A percentile compares a stretch with the other conserved stretches of the same genome.
These are phyloP conservation scores for Oidiodendron maius DNA, from an alignment of 495 filamentous ascomycete genomes.

Conservation along the genomic window DNA sequence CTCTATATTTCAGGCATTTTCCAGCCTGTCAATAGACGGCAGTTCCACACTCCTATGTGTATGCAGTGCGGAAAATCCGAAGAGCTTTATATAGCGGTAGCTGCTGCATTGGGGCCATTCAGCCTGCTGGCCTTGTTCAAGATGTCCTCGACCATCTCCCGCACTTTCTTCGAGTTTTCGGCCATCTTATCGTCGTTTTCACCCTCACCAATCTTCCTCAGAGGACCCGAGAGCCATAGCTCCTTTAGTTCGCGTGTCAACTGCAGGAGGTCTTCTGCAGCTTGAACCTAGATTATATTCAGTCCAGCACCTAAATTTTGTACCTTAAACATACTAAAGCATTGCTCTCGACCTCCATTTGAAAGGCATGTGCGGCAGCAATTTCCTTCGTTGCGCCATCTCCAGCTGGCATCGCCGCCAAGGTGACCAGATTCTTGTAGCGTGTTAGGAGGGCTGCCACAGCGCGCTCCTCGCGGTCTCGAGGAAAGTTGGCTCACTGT, in stretches of 20 bases:
- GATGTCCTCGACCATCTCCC: not conserved
- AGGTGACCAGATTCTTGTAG: slow-evolving; percentile 55
- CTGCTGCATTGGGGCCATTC: too few species aligned
- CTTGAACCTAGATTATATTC: slow-evolving; percentile 44
- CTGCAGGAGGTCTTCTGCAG: slow-evolving; percentile 57
- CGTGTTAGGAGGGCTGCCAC: slow-evolving; percentile 51
- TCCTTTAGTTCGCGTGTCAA: slow-evolving; percentile 64
- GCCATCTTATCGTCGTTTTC: slow-evolving; percentile 28
- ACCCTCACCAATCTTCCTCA: slow-evolving; percentile 54
- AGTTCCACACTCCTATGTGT: too few species aligned
- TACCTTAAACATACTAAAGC: slow-evolving; percentile 43
- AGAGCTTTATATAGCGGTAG: too few species aligned
- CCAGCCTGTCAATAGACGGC: too few species aligned
- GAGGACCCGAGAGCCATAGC: slow-evolving; percentile 63
- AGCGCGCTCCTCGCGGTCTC: slow-evolving; percentile 24
- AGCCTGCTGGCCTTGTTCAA: not conserved
- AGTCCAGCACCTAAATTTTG: not conserved
- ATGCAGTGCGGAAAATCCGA: too few species aligned
- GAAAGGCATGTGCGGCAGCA: slow-evolving; percentile 51
- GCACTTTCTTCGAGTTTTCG: slow-evolving; percentile 12
- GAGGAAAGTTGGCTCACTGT: slow-evolving; percentile 5
- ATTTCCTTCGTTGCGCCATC: slow-evolving; percentile 29
- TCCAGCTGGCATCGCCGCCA: slow-evolving; percentile 31
- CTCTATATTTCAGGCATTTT: too few species aligned
- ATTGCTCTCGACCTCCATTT: slow-evolving; percentile 57